phyloP scores from a whole-genome alignment of 2,329 filamentous ascomycete genomes.

The Botryotinia narcissicola region DNA sequence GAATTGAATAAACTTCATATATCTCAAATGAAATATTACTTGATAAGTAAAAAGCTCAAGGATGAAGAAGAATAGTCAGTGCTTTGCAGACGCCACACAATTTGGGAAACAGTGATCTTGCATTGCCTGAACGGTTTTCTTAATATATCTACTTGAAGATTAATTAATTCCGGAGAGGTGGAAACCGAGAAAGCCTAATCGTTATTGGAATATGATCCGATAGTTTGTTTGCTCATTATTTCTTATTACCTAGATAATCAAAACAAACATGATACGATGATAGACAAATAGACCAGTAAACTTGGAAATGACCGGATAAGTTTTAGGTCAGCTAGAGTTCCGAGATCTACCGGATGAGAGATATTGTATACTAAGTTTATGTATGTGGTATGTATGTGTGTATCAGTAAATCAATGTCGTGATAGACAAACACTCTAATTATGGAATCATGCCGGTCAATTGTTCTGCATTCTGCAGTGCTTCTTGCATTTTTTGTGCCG shows the following conservation, averaged over 20 bases:
- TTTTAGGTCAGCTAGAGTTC: not conserved
- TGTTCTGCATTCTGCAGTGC: not conserved
- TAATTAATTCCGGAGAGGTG: not conserved
- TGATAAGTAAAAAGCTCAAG: not conserved
- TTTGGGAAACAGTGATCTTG: conserved; percentile 4
- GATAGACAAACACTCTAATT: conserved; percentile 3
- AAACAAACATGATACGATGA: not conserved
- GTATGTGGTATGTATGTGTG: not conserved
- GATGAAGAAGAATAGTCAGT: not conserved
- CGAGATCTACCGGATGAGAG: not conserved
- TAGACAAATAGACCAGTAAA: not conserved
- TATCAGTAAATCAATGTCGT: not conserved
- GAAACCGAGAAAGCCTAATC: not conserved
- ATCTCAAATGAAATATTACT: not conserved
- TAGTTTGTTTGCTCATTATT: not conserved
- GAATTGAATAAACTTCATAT: not conserved
- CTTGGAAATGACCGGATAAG: not conserved
- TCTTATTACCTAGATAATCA: not conserved
- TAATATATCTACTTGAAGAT: conserved; percentile 2
- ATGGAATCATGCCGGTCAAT: conserved; percentile 16
- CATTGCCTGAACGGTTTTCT: conserved; percentile 9
- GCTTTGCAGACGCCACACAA: conserved; percentile 15
- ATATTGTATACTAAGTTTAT: not conserved
- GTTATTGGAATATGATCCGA: not conserved
- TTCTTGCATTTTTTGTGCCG: not conserved